phyloP scores from a whole-genome alignment of 257 asterid species.

The Nicotiana benthamiana region DNA sequence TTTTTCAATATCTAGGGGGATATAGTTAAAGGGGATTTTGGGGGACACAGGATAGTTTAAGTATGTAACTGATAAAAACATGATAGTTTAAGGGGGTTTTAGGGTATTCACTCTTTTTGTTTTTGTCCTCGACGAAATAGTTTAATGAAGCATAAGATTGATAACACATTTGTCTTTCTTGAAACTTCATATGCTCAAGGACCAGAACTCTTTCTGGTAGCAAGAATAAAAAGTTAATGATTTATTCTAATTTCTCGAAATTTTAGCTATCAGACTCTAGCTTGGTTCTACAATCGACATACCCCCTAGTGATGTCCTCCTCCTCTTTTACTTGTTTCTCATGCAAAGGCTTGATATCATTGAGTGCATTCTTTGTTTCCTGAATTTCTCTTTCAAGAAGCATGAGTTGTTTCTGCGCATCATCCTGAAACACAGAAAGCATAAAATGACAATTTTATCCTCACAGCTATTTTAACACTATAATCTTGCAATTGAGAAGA shows the following conservation, averaged over 20 bases:
- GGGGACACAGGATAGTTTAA: no score
- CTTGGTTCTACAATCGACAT: slow-evolving; percentile 16
- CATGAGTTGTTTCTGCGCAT: slow-evolving; percentile 67
- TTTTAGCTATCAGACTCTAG: not conserved
- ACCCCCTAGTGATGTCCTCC: slow-evolving; percentile 83
- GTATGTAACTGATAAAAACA: no score
- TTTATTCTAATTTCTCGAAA: not conserved
- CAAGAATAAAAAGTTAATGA: not conserved
- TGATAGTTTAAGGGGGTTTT: no score
- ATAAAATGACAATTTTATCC: slow-evolving; percentile 18
- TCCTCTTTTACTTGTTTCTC: slow-evolving; percentile 68
- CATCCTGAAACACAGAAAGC: slow-evolving; percentile 53
- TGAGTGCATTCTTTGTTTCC: slow-evolving; percentile 57
- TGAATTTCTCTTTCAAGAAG: slow-evolving; percentile 71
- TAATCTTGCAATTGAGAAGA: not conserved
- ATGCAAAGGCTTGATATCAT: slow-evolving; percentile 47
- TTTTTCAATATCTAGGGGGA: no score
- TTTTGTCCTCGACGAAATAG: not conserved
- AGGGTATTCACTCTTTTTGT: no score
- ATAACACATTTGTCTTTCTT: not conserved
- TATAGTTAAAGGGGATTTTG: no score
- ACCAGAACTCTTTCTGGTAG: not conserved
- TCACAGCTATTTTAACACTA: not conserved
- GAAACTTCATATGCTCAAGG: not conserved
- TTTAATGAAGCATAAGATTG: not conserved